Base-by-base conservation (phyloP, 139 green algal species). In the Nannochloris sp. region DNA sequence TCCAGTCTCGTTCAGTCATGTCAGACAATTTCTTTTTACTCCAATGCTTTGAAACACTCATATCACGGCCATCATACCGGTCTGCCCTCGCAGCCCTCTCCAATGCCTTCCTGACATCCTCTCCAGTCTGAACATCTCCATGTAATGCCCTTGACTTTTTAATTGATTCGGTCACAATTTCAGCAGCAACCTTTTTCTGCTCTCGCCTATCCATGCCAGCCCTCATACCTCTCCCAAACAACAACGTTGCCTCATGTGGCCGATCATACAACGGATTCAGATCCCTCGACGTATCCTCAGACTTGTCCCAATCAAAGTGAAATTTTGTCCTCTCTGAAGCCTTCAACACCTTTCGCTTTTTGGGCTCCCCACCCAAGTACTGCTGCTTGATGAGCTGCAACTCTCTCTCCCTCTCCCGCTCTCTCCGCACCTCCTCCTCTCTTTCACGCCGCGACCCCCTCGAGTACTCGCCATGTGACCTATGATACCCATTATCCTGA, bases 1-100 rank as follows among this genome's bases (percentile, higher is more conserved):
- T 87, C 93, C 93, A 99, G 84, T 99, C 93, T 19, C 93, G 79
- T 75, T 98, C 90, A 19, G 82, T 92, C 90, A 96, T 96, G n/a
- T 83, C 66, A 2, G 83, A 73, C 29, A 88, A 70, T 19, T 64
- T 53, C 83, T 98, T 98, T 48, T 95, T 86, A 3, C 71, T 89
- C 92, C 92, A 98, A 80, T 97, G 91, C 14, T 24, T 61, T 48
- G 74, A 67, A 23, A 69, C 29, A 1, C 29, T 36, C 65, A 74
- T 69, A 51, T 75, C 74, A n/a, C 75, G 78, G 5, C 71, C 74
- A 34, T 91, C 84, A 44, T 92, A 95, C 37, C 66, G 43, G 54
- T 96, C 82, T n/a, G 84, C 83, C 10, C 71, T 36, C 15, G 63
- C 64, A 54, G 78, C 71, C 12, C 75, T 49, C 31, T 83, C 75